Percentiles rank a stretch among this genome's conserved stretches.
Evolutionary conservation across 495 filamentous ascomycete genomes (phyloP).

Genomic region (Cairneyella variabilis): DNA sequence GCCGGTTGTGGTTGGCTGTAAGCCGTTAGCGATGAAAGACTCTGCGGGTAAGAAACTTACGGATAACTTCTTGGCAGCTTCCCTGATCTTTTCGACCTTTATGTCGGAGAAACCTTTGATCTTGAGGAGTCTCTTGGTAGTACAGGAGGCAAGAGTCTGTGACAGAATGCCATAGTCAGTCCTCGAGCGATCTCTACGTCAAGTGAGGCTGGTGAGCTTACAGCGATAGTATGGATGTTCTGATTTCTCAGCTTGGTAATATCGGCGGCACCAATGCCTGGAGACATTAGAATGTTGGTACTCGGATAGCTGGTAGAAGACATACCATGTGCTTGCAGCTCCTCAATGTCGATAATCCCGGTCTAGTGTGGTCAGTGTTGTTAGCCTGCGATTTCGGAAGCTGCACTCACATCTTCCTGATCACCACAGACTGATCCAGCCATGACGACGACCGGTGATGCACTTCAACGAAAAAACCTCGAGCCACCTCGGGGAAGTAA

Average conservation of each 20-base stretch:
- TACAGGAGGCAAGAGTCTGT: slow-evolving; percentile 63
- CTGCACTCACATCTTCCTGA: slow-evolving; percentile 17
- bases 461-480: background rate
- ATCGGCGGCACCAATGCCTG: slow-evolving; percentile 69
- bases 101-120: slow-evolving; percentile 80
- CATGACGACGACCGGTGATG: too few relatives aligned
- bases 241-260: slow-evolving; percentile 70
- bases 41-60: slow-evolving; percentile 35
- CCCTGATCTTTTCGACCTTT: slow-evolving; percentile 80
- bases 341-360: slow-evolving; percentile 65
- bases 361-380: slow-evolving; percentile 6
- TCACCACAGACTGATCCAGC: slow-evolving; percentile 16
- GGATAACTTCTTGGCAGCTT: slow-evolving; percentile 67
- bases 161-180: too few relatives aligned
- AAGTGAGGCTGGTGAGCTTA: slow-evolving; percentile 35
- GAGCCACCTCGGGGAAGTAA: too few relatives aligned
- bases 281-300: slow-evolving; percentile 10
- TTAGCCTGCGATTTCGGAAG: background rate
- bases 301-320: slow-evolving; percentile 36
- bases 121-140: slow-evolving; percentile 61
- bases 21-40: slow-evolving; percentile 6
- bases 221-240: slow-evolving; percentile 69
- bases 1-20: slow-evolving; percentile 59
- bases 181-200: too few relatives aligned
- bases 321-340: slow-evolving; percentile 67